phyloP scores from a whole-genome alignment of 2,329 filamentous ascomycete species.

The Aspergillus sp. region DNA sequence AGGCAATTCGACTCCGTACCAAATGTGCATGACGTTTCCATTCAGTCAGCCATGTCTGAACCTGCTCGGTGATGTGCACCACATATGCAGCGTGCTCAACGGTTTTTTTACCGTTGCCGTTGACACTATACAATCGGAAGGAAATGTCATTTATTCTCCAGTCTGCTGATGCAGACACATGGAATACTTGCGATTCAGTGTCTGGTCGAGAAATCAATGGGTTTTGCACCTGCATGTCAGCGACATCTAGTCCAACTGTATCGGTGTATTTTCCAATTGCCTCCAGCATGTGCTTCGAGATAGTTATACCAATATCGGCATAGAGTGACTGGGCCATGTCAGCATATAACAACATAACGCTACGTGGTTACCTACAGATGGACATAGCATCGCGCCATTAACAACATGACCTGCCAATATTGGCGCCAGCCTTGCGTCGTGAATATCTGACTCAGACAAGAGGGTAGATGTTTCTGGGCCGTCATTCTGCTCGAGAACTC shows the following conservation, averaged over 20 bases:
- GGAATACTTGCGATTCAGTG: constrained; percentile 6
- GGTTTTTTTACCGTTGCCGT: constrained; percentile 1
- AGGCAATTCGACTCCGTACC: constrained; percentile 63
- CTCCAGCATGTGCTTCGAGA: constrained; percentile 61
- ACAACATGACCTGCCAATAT: constrained; percentile 69
- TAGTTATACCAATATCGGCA: constrained; percentile 66
- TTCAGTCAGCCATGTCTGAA: constrained; percentile 8
- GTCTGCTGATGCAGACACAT: constrained; percentile 11
- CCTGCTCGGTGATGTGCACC: neutral
- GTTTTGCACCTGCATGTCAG: constrained; percentile 69
- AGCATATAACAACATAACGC: neutral
- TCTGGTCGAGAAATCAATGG: constrained; percentile 55
- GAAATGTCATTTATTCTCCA: constrained; percentile 4
- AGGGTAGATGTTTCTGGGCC: constrained; percentile 56
- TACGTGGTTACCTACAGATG: constrained; percentile 32
- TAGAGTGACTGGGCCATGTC: constrained; percentile 54
- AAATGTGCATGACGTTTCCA: constrained; percentile 67
- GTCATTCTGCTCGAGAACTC: constrained; percentile 63
- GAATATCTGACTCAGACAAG: constrained; percentile 11
- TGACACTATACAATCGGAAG: constrained; percentile 10
- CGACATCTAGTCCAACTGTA: constrained; percentile 64
- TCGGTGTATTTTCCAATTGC: constrained; percentile 56
- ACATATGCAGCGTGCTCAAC: constrained; percentile 9
- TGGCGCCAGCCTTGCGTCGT: constrained; percentile 30
- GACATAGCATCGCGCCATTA: constrained; percentile 67